Conservation (phyloP, 257 asterid genomes). For the Paulownia fortunei region DNA sequence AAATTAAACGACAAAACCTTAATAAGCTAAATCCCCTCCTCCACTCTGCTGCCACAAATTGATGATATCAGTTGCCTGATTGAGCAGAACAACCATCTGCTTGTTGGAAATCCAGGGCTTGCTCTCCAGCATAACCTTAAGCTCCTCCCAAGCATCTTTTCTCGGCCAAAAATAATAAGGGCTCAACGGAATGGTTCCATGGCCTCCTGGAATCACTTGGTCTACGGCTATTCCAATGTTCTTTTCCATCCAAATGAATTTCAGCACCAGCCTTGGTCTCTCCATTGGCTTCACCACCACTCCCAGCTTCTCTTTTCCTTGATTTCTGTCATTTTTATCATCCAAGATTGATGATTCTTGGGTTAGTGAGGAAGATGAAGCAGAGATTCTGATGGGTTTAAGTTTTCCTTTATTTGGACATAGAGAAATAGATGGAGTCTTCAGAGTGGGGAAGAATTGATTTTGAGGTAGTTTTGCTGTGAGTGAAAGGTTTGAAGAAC, state of each 20-base stretch:
- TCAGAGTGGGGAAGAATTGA: not conserved
- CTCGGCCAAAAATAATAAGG: conserved; percentile 61
- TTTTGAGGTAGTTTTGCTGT: not conserved
- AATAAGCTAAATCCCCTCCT: conserved; percentile 26
- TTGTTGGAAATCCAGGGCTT: conserved; percentile 54
- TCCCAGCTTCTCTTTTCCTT: conserved; percentile 31
- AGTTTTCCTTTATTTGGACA: not conserved
- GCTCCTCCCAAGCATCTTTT: conserved; percentile 63
- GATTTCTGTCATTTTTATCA: not conserved
- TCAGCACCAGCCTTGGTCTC: conserved; percentile 54
- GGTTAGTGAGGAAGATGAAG: conserved; percentile 33
- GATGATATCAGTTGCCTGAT: conserved; percentile 61
- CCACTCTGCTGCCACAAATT: conserved; percentile 55
- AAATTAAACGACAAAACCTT: not conserved
- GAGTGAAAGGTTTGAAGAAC: not conserved
- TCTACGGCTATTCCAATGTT: conserved; percentile 57
- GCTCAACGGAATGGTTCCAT: conserved; percentile 54
- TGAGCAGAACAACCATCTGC: conserved; percentile 49
- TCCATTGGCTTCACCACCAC: conserved; percentile 52
- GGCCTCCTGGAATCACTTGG: conserved; percentile 52
- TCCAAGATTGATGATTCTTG: conserved; percentile 28
- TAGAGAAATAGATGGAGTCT: not conserved
- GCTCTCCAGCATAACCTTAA: conserved; percentile 45
- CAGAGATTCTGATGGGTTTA: conserved; percentile 15
- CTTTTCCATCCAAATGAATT: conserved; percentile 62